Base-by-base conservation (phyloP, 176 grass and related monocot genomes). In the Olyra latifolia region DNA sequence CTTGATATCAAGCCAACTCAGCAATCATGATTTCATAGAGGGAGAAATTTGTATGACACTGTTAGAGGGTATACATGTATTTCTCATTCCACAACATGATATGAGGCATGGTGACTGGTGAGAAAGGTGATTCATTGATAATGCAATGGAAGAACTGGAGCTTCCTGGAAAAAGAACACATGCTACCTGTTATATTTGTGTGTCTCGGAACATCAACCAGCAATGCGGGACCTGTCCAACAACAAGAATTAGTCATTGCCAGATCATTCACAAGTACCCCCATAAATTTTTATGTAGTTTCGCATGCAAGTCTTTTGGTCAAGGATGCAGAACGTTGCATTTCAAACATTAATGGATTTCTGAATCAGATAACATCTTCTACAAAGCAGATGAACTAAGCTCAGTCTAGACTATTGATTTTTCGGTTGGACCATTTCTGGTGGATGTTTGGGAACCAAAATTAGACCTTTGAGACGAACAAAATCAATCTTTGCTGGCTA, bases 151-250 rank as follows among this genome's bases (percentile, higher is more conserved):
- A 19, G 53, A 74, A 9, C 28, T 77, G 9, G 16, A 80, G 27
- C 28, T 40, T 10, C 30, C 7, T 49, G 27, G 62, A 78, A 73
- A 63, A 72, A 15, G 11, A 27, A 61, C 73, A 44, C 27, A 69
- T n/a, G 2, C 9, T 89, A 98, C 95, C 92, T 93, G 95, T 98
- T 89, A 98, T 89, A 17, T 95, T 98, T 62, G 83, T 89, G 85
- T 94, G 47, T 71, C 90, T 93, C 29, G 88, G 92, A 84, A 94
- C 88, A 91, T 98, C 95, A 70, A 98, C 90, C 62, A 98, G 74
- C 57, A 98, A 79, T 12, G 92, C 88, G 60, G 92, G 95, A 75
- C 95, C 95, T 98, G 88, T 86, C 57, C 20, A 89, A 60, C 35
- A 65, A 67, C 25, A 17, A 74, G 0, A 78, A 63, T 16, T 35